Evolutionary conservation across 2,329 filamentous ascomycete species (phyloP).

Genomic region (Talaromyces sp.): DNA sequence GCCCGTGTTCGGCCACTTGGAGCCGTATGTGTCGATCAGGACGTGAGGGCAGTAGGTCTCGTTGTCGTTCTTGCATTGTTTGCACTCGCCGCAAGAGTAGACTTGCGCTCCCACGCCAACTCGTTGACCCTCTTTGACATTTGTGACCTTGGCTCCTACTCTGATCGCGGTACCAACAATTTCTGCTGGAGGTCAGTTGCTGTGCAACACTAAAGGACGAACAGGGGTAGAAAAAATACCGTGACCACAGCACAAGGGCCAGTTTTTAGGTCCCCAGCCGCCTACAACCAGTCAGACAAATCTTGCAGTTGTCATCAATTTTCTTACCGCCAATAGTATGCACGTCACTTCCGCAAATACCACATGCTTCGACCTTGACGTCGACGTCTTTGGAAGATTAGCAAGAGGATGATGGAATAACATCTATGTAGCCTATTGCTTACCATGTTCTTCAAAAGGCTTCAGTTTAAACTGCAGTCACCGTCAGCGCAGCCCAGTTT

Average conservation of each 20-base stretch:
- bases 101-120: constrained; percentile 66
- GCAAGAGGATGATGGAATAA: not conserved
- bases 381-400: constrained; percentile 58
- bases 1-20: constrained; percentile 53
- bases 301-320: too few species aligned
- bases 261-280: constrained; percentile 46
- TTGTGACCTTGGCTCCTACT: constrained; percentile 60
- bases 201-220: not conserved
- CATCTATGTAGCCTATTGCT: not conserved
- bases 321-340: constrained; percentile 55
- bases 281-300: constrained; percentile 29
- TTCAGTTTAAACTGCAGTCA: constrained; percentile 70
- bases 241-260: constrained; percentile 49
- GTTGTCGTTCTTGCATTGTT: constrained; percentile 59
- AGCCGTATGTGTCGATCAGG: constrained; percentile 47
- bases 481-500: not conserved
- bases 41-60: constrained; percentile 62
- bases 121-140: constrained; percentile 55
- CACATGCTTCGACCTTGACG: constrained; percentile 77
- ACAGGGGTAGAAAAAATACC: constrained; percentile 21
- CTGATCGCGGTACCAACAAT: constrained; percentile 64
- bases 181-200: constrained; percentile 37
- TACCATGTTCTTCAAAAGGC: constrained; percentile 69
- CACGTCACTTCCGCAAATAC: constrained; percentile 67
- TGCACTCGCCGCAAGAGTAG: constrained; percentile 59